phyloP scores from a whole-genome alignment of 1,139 yeast genomes.

The Suhomyces choctaworum region DNA sequence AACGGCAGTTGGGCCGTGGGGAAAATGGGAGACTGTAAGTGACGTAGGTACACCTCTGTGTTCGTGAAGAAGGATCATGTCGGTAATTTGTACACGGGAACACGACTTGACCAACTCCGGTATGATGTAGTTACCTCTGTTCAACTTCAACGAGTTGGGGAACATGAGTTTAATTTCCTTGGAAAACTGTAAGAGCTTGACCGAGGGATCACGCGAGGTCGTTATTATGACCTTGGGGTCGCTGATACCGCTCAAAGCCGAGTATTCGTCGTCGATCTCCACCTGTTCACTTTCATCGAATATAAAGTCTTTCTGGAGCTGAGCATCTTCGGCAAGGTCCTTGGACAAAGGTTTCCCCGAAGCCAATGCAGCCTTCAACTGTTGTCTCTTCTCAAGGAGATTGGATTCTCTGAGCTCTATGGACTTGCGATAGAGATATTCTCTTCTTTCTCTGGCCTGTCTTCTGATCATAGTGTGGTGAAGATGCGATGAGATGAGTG shows the following conservation, averaged over 20 bases:
- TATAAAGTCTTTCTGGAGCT: conserved; percentile 76
- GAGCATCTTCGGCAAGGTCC: conserved; percentile 84
- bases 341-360: conserved; percentile 87
- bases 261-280: conserved; percentile 83
- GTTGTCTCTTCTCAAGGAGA: conserved; percentile 81
- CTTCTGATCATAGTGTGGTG: conserved; percentile 61
- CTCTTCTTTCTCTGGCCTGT: conserved; percentile 95
- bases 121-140: conserved; percentile 90
- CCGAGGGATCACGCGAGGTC: conserved; percentile 88
- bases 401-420: conserved; percentile 88
- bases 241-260: conserved; percentile 78
- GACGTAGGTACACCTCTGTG: conserved; percentile 99
- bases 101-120: conserved; percentile 86
- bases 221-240: conserved; percentile 95
- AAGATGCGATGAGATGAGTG: conserved; percentile 14
- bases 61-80: conserved; percentile 83
- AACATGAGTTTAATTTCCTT: conserved; percentile 87
- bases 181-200: conserved; percentile 83
- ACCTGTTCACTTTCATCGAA: conserved; percentile 77
- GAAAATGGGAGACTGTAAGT: conserved; percentile 88
- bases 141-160: conserved; percentile 85
- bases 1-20: conserved; percentile 96
- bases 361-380: conserved; percentile 83
- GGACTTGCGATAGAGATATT: conserved; percentile 84
- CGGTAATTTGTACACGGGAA: conserved; percentile 67